These are phyloP conservation scores for Lyophyllum atratum DNA, from an alignment of 768 basidiomycete genomes.

Conservation along the genomic window DNA sequence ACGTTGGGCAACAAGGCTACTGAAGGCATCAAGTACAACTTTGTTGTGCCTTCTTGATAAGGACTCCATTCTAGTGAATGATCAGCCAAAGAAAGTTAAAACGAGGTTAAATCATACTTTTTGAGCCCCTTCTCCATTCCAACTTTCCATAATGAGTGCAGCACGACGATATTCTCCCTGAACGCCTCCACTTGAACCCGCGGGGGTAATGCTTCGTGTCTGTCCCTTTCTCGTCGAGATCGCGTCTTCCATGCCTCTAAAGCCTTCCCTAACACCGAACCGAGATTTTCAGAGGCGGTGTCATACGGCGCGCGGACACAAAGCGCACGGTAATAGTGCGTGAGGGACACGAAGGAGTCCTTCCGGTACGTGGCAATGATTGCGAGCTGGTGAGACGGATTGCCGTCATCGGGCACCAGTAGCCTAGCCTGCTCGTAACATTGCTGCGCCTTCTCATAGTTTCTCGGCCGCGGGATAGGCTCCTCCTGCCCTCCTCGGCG, in stretches of 20 bases:
- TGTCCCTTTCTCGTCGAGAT: conserved; percentile 40
- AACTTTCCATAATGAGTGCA: conserved; percentile 76
- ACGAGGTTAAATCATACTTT: conserved; percentile 46
- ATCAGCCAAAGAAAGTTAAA: conserved; percentile 7
- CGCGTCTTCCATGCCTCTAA: conserved; percentile 59
- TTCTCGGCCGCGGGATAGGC: conserved; percentile 56
- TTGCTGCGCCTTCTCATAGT: conserved; percentile 72
- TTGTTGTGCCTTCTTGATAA: conserved; percentile 47
- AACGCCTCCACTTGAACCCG: conserved; percentile 60
- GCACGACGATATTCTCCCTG: conserved; percentile 71
- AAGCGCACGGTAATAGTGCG: conserved; percentile 90
- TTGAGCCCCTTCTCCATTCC: conserved; percentile 53
- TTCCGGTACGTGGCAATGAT: conserved; percentile 85
- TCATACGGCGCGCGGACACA: conserved; percentile 87
- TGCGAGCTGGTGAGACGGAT: conserved; percentile 94
- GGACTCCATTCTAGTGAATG: conserved; percentile 45
- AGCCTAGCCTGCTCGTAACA: conserved; percentile 87
- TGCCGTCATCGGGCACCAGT: conserved; percentile 86
- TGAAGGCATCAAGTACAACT: conserved; percentile 57
- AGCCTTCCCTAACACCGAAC: conserved; percentile 66
- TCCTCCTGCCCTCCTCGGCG: conserved; percentile 53
- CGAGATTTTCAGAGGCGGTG: conserved; percentile 84
- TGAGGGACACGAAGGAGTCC: conserved; percentile 78
- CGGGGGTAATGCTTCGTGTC: conserved; percentile 40
- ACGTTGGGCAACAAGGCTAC: conserved; percentile 62